Evolutionary conservation across 106 monocot genomes (phyloP).

Genomic region (Acorus calamus): DNA sequence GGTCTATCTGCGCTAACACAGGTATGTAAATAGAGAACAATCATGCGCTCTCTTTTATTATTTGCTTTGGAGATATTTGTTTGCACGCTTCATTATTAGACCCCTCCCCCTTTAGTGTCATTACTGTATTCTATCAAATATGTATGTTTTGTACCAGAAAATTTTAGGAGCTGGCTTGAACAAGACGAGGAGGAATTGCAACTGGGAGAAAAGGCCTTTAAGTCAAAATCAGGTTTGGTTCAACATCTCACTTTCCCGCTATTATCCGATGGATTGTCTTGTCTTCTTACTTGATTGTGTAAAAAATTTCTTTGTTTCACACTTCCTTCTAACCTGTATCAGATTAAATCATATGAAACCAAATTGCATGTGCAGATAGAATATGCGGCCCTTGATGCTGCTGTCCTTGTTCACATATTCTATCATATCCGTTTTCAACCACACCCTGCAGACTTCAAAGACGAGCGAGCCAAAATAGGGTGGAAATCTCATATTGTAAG

Average conservation of each 20-base stretch:
- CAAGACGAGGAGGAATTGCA: conserved; percentile 93
- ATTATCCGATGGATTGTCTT: background rate
- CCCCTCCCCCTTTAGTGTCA: too few relatives aligned
- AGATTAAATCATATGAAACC: too few relatives aligned
- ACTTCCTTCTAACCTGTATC: too few relatives aligned
- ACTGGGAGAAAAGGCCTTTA: conserved; percentile 92
- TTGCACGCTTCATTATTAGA: too few relatives aligned
- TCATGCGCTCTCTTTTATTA: too few relatives aligned
- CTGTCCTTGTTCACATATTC: conserved; percentile 84
- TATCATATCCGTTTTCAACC: conserved; percentile 39
- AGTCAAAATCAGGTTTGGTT: conserved; percentile 71
- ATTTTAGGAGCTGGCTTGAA: conserved; percentile 90
- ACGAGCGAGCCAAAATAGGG: conserved; percentile 30
- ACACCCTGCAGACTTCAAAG: conserved; percentile 13
- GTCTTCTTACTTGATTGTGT: background rate
- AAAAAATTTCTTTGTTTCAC: too few relatives aligned
- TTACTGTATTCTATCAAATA: too few relatives aligned
- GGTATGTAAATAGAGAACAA: conserved; percentile 25
- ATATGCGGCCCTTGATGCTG: conserved; percentile 97
- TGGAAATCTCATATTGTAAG: conserved; percentile 97
- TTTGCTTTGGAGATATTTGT: too few relatives aligned
- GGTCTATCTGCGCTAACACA: conserved; percentile 79
- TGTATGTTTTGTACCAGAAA: conserved; percentile 34
- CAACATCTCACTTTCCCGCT: background rate
- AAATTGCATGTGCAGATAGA: conserved; percentile 49